Evolutionary conservation across 2,329 filamentous ascomycete species (phyloP).

Genomic region (Graphilbum ipis-grandicollis): DNA sequence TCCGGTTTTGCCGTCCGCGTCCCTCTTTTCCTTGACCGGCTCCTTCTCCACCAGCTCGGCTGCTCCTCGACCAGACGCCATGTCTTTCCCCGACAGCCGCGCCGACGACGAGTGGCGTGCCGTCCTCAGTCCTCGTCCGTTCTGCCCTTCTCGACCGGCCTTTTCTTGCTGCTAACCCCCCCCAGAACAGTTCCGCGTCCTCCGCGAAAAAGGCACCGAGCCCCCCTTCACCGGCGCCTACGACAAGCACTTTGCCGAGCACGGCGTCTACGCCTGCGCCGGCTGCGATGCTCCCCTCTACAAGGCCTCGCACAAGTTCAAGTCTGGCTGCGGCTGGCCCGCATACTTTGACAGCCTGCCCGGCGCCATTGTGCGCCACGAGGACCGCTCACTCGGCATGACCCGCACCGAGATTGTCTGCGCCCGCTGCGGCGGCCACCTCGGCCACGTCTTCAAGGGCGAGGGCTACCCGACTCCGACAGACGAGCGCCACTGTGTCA

Average conservation of each 20-base stretch:
- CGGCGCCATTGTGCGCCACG: slow-evolving; percentile 69
- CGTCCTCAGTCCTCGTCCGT: slow-evolving; percentile 45
- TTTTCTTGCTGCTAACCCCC: not conserved
- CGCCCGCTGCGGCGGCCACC: slow-evolving; percentile 79
- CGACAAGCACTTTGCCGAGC: slow-evolving; percentile 64
- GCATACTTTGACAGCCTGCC: slow-evolving; percentile 95
- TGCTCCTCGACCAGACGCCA: slow-evolving; percentile 17
- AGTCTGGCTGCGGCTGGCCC: slow-evolving; percentile 91
- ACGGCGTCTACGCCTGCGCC: slow-evolving; percentile 74
- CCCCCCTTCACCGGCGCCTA: slow-evolving; percentile 62
- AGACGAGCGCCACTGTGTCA: slow-evolving; percentile 94
- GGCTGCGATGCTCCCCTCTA: slow-evolving; percentile 81
- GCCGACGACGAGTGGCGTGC: slow-evolving; percentile 76
- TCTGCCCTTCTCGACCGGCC: too few species aligned
- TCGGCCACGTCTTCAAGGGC: slow-evolving; percentile 85
- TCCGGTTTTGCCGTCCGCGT: slow-evolving; percentile 40
- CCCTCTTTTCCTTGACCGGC: slow-evolving; percentile 61
- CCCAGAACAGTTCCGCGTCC: slow-evolving; percentile 83
- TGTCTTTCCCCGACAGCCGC: slow-evolving; percentile 68
- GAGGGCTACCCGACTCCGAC: slow-evolving; percentile 74
- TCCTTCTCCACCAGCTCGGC: slow-evolving; percentile 50
- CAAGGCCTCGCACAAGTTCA: slow-evolving; percentile 88
- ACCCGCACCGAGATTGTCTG: slow-evolving; percentile 83
- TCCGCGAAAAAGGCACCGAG: slow-evolving; percentile 87
- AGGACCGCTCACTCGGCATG: slow-evolving; percentile 68